Percentiles rank a stretch among this genome's conserved stretches.
These are phyloP conservation scores for Zasmidium citrigriseum DNA, from an alignment of 2,329 filamentous ascomycete genomes.

Conservation along the genomic window DNA sequence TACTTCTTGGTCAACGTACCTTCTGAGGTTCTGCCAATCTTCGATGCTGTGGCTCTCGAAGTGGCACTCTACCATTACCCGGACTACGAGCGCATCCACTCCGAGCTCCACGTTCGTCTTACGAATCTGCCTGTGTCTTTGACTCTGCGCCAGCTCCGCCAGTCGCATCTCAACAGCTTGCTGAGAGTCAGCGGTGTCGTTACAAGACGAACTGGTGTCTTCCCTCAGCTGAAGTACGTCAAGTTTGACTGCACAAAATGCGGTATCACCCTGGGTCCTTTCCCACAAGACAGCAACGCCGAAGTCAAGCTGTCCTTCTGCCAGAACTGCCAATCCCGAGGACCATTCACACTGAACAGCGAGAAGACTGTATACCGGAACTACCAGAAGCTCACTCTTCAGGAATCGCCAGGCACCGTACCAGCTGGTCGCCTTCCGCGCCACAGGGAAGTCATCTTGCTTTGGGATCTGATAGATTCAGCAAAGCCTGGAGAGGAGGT, in stretches of 20 bases:
- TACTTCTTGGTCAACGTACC: conserved; percentile 97
- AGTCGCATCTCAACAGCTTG: conserved; percentile 93
- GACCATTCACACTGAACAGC: conserved; percentile 92
- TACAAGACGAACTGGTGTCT: conserved; percentile 89
- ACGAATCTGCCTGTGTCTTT: conserved; percentile 93
- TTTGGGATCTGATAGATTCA: conserved; percentile 95
- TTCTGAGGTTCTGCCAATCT: conserved; percentile 91
- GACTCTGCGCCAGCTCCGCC: conserved; percentile 89
- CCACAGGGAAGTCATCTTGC: conserved; percentile 88
- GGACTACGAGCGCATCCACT: conserved; percentile 95
- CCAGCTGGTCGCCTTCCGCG: conserved; percentile 92
- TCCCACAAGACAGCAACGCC: conserved; percentile 94
- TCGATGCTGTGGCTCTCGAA: conserved; percentile 96
- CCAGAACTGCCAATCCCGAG: conserved; percentile 91
- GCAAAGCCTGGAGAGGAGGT: conserved; percentile 98
- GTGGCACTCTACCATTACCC: conserved; percentile 94
- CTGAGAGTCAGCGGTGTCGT: conserved; percentile 94
- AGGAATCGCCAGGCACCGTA: conserved; percentile 95
- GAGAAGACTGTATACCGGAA: conserved; percentile 98
- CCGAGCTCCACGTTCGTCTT: conserved; percentile 96
- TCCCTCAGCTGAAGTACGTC: conserved; percentile 97
- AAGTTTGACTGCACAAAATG: conserved; percentile 98
- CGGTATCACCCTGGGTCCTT: conserved; percentile 85
- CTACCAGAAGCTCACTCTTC: conserved; percentile 95
- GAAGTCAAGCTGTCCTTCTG: conserved; percentile 97